Base-by-base conservation (phyloP, 2,329 filamentous ascomycete species). In the Alternaria sp. region DNA sequence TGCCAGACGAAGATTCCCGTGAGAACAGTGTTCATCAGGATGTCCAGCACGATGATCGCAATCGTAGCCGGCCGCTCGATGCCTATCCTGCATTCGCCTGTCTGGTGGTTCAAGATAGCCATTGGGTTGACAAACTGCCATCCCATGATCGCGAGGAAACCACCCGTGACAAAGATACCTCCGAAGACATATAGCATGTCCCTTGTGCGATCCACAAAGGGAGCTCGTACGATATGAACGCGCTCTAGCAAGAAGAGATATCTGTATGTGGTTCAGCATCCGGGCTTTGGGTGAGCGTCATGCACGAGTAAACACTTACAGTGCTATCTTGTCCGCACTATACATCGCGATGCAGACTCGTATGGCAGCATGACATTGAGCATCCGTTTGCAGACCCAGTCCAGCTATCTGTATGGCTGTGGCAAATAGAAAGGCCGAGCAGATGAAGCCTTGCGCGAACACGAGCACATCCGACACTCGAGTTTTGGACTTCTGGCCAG, bases 171-270 rank as follows among this genome's bases (percentile, higher is more conserved):
- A 30, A 73, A 8, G 50, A 67, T 45, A 15, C 75, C 70, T 19
- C 73, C 72, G 17, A 66, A 8, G 2, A 78, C 45, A 72, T 78
- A 81, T 8, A 80, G 50, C 12, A 63, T 70, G 56, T 81, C 78
- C 12, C 73, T 65, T 9, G 61, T 46, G 4, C 79, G 75, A 7
- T 70, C 61, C 21, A 72, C 56, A 50, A 75, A 73, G 4, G 76
- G 69, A 10, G 72, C 64, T 23, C 79, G 70, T 13, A 81, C 69
- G 17, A 77, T 70, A 52, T 81, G 78, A 15, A 76, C 71, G 11
- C 80, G 74, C 63, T 82, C 80, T 17, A 81, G 71, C 4, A 82
- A 66, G 61, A 80, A 81, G 6, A 81, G 60, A 57, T 80, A 79
- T 45, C 75, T 70, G 36, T 4, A 61, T 17, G 3, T 9, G 12